Conservation (phyloP, 768 basidiomycete genomes). For the Wakefieldia striispora region DNA sequence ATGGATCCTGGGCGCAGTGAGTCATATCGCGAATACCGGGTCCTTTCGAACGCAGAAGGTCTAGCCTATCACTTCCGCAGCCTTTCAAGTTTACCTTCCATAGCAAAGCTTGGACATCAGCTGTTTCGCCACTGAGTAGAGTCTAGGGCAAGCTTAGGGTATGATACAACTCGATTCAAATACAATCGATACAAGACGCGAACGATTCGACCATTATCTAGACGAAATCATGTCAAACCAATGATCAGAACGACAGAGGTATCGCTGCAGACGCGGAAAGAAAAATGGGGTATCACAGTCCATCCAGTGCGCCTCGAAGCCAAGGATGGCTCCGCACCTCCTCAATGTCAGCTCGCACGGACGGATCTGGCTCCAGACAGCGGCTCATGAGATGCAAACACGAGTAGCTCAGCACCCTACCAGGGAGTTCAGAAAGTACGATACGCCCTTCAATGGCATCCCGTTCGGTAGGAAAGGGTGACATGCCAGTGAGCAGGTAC, state of each 20-base stretch:
- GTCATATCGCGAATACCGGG: too few species aligned
- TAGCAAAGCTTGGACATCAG: too few species aligned
- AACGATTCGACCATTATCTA: slow-evolving; percentile 9
- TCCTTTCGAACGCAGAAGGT: too few species aligned
- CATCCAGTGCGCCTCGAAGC: slow-evolving; percentile 43
- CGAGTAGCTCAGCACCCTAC: slow-evolving; percentile 39
- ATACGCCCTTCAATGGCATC: slow-evolving; percentile 72
- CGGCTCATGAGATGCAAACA: slow-evolving; percentile 64
- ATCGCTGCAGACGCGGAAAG: slow-evolving; percentile 3
- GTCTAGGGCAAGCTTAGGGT: too few species aligned
- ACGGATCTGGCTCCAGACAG: slow-evolving; percentile 84
- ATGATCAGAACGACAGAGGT: slow-evolving; percentile 5
- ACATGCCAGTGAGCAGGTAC: slow-evolving; percentile 87
- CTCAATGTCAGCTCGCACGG: slow-evolving; percentile 73
- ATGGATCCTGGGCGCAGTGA: too few species aligned
- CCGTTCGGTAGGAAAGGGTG: slow-evolving; percentile 87
- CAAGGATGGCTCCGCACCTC: slow-evolving; percentile 86
- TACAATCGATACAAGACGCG: slow-evolving; percentile 14
- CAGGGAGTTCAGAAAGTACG: slow-evolving; percentile 42
- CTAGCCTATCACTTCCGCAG: too few species aligned
- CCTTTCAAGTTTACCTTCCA: too few species aligned
- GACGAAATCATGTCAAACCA: slow-evolving; percentile 7
- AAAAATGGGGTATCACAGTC: slow-evolving; percentile 7
- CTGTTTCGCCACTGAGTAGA: too few species aligned
- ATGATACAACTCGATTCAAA: too few species aligned